These are phyloP conservation scores for Musa itinerans DNA, from an alignment of 176 grass and related monocot genomes.

Conservation along the genomic window DNA sequence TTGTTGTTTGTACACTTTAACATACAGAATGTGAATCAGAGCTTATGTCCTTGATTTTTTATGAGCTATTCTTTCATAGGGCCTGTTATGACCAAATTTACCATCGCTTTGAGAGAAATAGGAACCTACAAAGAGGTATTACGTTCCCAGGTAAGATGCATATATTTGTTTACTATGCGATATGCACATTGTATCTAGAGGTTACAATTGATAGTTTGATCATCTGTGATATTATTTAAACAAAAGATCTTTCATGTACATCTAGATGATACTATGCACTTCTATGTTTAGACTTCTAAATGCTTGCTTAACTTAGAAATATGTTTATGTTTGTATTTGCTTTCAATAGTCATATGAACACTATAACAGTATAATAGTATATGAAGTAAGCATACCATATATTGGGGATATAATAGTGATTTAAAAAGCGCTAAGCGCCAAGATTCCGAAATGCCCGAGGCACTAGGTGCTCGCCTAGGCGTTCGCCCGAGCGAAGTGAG, in stretches of 20 bases:
- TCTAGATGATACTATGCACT: not conserved
- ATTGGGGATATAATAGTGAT: no score
- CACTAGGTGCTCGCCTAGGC: no score
- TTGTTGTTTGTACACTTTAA: not conserved
- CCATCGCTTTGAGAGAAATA: conserved; percentile 96
- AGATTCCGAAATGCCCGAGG: no score
- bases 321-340: not conserved
- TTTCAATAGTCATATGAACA: not conserved
- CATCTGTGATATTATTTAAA: not conserved
- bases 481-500: no score
- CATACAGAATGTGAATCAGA: not conserved
- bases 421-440: no score
- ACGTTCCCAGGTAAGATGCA: conserved; percentile 66
- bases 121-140: conserved; percentile 98
- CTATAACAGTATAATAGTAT: not conserved
- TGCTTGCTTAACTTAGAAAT: not conserved
- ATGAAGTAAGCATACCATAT: not conserved
- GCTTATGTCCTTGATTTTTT: not conserved
- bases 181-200: not conserved
- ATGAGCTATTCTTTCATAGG: conserved; percentile 36
- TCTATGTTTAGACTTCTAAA: not conserved
- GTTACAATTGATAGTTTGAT: not conserved
- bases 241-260: no score
- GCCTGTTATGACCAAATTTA: conserved; percentile 99
- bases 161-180: not conserved